Evolutionary conservation across 2,329 filamentous ascomycete species (phyloP).

Genomic region (Penicillium sp.): DNA sequence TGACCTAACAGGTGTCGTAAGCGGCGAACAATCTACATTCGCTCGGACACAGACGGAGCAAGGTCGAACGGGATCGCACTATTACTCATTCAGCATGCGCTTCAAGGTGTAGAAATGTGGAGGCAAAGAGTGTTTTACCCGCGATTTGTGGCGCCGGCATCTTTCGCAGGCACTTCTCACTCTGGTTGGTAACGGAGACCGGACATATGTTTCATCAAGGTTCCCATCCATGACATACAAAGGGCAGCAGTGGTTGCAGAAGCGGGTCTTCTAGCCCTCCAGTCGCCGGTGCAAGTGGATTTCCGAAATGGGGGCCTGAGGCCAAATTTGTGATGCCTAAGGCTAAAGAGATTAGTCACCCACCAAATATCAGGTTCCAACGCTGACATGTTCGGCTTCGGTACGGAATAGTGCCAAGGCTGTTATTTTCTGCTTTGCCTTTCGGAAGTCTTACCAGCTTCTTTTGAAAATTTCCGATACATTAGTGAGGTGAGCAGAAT

Average conservation of each 20-base stretch:
- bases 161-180: constrained; percentile 33
- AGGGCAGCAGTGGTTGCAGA: background rate
- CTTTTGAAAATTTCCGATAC: too few species aligned
- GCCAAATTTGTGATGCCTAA: too few species aligned
- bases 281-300: too few species aligned
- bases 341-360: too few species aligned
- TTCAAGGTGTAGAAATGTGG: background rate
- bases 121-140: constrained; percentile 19
- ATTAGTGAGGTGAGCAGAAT: too few species aligned
- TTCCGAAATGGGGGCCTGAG: too few species aligned
- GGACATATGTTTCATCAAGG: background rate
- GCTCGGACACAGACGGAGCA: constrained; percentile 37
- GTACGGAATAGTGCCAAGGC: too few species aligned
- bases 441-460: too few species aligned
- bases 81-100: background rate
- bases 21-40: constrained; percentile 23
- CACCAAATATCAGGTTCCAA: too few species aligned
- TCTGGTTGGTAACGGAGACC: constrained; percentile 22
- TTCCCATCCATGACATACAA: background rate
- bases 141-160: constrained; percentile 33
- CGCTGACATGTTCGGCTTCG: too few species aligned
- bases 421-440: too few species aligned
- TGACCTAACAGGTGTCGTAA: background rate
- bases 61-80: constrained; percentile 38
- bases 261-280: background rate